Evolutionary conservation across 2,329 filamentous ascomycete species (phyloP), one percentile per base, ranked within the genome.

Genomic region (Penicillium sp.): DNA sequence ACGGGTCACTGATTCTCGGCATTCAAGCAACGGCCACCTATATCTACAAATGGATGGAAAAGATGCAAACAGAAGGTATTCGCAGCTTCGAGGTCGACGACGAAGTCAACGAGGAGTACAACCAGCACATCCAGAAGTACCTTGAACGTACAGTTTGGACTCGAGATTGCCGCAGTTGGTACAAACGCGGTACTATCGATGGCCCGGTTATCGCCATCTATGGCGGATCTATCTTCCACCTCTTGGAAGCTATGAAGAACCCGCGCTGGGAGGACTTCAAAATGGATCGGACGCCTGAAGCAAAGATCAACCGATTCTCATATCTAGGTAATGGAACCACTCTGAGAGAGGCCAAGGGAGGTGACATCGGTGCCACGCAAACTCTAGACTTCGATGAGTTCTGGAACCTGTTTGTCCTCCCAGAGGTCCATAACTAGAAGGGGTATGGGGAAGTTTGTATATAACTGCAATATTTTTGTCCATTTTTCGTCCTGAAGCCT

Each of bases 251-350:
- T 7, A 42, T 62, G n/a, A 58, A 62, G 40, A 58, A 62, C 27
- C 82, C 82, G 1, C 71, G 82, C 13, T 85, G 82, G 82, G 83
- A 85, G 64, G 83, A 85, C 54, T 85, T 77, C 70, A 76, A 82
- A 54, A 83, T 82, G 60, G 73, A 78, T 65, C 80, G 82, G 43
- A 67, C 81, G 0, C 69, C 71, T 72, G 2, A 73, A 15, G 47
- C 54, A 0, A 27, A 33, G 15, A 27, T 7, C 4, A 62, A 84
- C 60, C 71, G 81, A 23, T 84, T 83, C 62, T 71, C 63, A 15
- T 84, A 82, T 58, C 71, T 84, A 15, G 82, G 82, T 8, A 83
- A 84, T 48, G 82, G 82, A 12, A 41, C 15, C 4, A 51, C 49
- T 8, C 6, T 51, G n/a, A 50, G 48, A 13, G 48, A 40, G 7